Conservation (phyloP, 371 early-diverging fungal genomes). For the Phascolomyces articulosus region DNA sequence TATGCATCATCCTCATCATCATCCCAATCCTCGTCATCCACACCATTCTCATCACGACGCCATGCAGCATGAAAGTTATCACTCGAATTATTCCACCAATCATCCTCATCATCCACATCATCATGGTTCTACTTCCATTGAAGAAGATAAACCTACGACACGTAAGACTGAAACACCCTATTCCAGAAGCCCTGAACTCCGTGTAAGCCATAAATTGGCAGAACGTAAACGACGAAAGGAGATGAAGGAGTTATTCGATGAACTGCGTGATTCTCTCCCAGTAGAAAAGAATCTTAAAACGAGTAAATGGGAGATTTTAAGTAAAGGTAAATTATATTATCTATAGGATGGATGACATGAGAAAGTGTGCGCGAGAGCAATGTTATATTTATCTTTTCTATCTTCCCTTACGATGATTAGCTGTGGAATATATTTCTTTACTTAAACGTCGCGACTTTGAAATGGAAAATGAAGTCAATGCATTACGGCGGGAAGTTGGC, state of each 20-base stretch:
- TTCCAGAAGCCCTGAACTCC: conserved; percentile 70
- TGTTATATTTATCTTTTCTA: not conserved
- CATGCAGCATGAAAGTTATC: conserved; percentile 6
- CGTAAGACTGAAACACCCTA: conserved; percentile 63
- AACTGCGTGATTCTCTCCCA: conserved; percentile 74
- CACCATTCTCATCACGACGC: conserved; percentile 5
- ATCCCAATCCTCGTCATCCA: conserved; percentile 20
- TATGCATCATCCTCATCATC: conserved; percentile 10
- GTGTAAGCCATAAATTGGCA: conserved; percentile 82
- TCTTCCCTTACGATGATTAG: conserved; percentile 20
- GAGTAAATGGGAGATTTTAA: conserved; percentile 88
- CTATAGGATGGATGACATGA: no score
- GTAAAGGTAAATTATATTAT: conserved; percentile 59
- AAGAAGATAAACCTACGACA: not conserved
- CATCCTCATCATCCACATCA: conserved; percentile 21
- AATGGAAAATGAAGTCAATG: conserved; percentile 48
- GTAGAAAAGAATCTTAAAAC: conserved; percentile 76
- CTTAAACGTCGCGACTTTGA: conserved; percentile 56
- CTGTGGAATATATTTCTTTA: conserved; percentile 55
- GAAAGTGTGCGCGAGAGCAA: no score
- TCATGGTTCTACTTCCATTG: conserved; percentile 4
- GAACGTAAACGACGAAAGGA: conserved; percentile 85
- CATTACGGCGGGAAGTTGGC: conserved; percentile 41
- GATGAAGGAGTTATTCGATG: conserved; percentile 90
- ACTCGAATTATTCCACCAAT: conserved; percentile 16